A percentile compares a stretch with the other conserved stretches of the same genome.
Conservation (phyloP, 495 filamentous ascomycete species). For the Podospora pseudoanserina region DNA sequence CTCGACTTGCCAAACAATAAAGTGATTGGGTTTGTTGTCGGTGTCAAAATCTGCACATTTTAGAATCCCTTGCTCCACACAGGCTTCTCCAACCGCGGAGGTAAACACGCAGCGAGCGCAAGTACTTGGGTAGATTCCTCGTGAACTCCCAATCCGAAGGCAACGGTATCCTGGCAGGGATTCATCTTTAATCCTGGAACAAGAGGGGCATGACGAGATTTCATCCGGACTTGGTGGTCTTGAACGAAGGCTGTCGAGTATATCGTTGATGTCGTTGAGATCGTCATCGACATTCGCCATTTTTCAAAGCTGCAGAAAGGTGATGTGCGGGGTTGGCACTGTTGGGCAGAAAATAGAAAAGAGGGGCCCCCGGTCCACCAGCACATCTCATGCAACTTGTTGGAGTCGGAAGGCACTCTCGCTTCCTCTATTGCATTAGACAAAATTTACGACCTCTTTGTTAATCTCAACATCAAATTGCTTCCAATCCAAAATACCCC, state of each 20-base stretch:
- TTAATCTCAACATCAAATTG: slow-evolving; percentile 16
- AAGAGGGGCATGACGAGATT: background rate
- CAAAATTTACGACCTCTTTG: slow-evolving; percentile 6
- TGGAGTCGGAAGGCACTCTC: background rate
- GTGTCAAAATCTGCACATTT: too few relatives aligned
- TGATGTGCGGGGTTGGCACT: background rate
- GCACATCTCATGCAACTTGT: background rate
- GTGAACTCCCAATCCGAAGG: background rate
- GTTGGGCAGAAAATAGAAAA: background rate
- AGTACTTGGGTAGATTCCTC: background rate
- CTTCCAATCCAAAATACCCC: slow-evolving; percentile 16
- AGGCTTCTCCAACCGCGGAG: background rate
- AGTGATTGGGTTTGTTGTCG: too few relatives aligned
- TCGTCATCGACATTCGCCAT: background rate
- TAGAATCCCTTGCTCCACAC: background rate
- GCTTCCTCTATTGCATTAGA: background rate
- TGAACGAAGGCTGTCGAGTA: background rate
- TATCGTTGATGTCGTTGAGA: background rate
- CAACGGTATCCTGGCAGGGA: background rate
- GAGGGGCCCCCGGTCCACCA: too few relatives aligned
- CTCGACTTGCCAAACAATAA: too few relatives aligned
- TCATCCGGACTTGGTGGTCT: background rate
- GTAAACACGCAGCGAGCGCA: background rate
- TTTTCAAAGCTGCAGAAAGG: background rate
- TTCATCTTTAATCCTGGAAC: background rate